These are phyloP conservation scores for Salix caprea DNA, from an alignment of 345 rosid species.

Conservation along the genomic window DNA sequence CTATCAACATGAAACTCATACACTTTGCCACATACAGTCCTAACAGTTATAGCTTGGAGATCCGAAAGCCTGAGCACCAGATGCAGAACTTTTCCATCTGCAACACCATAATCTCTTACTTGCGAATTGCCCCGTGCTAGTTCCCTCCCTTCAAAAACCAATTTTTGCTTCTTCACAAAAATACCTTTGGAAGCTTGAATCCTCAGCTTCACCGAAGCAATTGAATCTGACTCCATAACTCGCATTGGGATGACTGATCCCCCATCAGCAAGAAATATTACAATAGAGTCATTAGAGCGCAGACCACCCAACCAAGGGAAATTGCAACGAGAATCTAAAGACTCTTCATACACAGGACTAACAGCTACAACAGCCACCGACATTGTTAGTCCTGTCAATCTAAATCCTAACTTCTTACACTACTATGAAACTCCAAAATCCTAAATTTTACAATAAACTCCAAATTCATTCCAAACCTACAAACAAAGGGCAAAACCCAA, in stretches of 20 bases:
- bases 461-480: neutral
- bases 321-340: constrained; percentile 33
- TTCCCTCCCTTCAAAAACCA: constrained; percentile 62
- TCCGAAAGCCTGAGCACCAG: constrained; percentile 62
- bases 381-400: constrained; percentile 37
- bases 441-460: neutral
- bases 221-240: constrained; percentile 62
- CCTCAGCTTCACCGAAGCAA: constrained; percentile 74
- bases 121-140: constrained; percentile 46
- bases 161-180: constrained; percentile 60
- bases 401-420: neutral
- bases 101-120: constrained; percentile 50
- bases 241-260: constrained; percentile 58
- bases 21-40: constrained; percentile 60
- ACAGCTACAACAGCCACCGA: constrained; percentile 55
- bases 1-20: constrained; percentile 55
- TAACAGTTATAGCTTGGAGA: constrained; percentile 59
- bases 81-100: constrained; percentile 62
- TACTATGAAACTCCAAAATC: neutral
- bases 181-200: constrained; percentile 63
- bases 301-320: constrained; percentile 25
- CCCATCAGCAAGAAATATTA: constrained; percentile 51
- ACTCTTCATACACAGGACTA: constrained; percentile 50
- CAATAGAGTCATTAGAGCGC: constrained; percentile 39
- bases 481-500: neutral